Conservation (phyloP, 805 yeast species). For the Candida golubevii region DNA sequence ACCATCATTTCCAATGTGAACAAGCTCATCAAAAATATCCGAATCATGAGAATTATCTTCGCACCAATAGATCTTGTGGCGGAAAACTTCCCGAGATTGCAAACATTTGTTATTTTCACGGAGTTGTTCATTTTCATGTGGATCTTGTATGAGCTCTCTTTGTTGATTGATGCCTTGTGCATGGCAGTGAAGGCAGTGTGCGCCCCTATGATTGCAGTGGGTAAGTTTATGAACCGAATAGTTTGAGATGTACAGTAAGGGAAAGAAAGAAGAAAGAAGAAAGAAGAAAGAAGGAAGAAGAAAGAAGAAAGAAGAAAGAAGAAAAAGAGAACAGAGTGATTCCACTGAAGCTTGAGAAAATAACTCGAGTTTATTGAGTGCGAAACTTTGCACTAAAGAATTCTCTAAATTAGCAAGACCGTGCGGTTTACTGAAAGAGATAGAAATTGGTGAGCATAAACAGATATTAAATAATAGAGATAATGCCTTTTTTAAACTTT, state of each 20-base stretch:
- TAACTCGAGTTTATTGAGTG: too few relatives aligned
- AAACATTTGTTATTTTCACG: conserved; percentile 36
- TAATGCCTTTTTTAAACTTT: too few relatives aligned
- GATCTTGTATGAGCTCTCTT: conserved; percentile 39
- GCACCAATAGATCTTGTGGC: conserved; percentile 39
- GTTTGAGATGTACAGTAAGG: conserved; percentile 17
- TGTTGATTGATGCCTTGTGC: conserved; percentile 40
- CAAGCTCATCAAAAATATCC: conserved; percentile 30
- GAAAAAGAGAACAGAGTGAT: too few relatives aligned
- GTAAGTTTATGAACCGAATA: conserved; percentile 39
- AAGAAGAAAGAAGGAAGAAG: not conserved
- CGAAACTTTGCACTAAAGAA: too few relatives aligned
- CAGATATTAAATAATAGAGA: too few relatives aligned
- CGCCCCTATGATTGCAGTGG: conserved; percentile 45
- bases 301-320: too few relatives aligned
- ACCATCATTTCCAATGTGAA: conserved; percentile 23
- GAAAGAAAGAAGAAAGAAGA: not conserved
- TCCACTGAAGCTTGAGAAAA: too few relatives aligned
- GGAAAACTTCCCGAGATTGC: conserved; percentile 33
- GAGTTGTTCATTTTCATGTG: conserved; percentile 38
- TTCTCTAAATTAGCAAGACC: too few relatives aligned
- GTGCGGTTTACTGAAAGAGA: too few relatives aligned
- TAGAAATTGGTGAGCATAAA: too few relatives aligned
- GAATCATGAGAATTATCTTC: conserved; percentile 33
- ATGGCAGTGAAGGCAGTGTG: conserved; percentile 43